Evolutionary conservation across 768 basidiomycete species (phyloP).

Genomic region (Pleurotus platypus): DNA sequence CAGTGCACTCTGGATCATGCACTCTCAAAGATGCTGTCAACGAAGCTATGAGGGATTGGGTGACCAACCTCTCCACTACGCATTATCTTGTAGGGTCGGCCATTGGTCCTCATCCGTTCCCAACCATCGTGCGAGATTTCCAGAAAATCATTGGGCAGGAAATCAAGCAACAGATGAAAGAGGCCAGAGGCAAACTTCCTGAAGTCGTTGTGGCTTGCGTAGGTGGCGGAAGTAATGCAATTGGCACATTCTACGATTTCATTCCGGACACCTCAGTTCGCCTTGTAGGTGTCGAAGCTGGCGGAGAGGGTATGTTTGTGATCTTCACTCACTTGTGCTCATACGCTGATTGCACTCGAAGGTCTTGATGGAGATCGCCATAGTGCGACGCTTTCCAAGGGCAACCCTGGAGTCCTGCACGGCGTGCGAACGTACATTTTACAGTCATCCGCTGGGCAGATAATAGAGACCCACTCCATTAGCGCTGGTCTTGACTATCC

Average conservation of each 20-base stretch:
- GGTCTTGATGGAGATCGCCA: constrained; percentile 83
- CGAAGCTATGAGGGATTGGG: constrained; percentile 98
- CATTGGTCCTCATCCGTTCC: constrained; percentile 98
- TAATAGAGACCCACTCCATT: constrained; percentile 95
- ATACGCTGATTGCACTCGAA: not conserved
- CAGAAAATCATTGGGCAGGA: constrained; percentile 93
- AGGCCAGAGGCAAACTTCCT: constrained; percentile 77
- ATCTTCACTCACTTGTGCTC: not conserved
- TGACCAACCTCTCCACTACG: constrained; percentile 88
- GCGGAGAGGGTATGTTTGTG: constrained; percentile 74
- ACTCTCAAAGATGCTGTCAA: constrained; percentile 99
- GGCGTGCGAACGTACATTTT: constrained; percentile 95
- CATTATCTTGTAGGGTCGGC: constrained; percentile 97
- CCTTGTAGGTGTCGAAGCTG: constrained; percentile 93
- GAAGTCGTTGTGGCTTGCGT: constrained; percentile 96
- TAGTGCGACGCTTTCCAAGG: constrained; percentile 90
- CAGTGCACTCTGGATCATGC: constrained; percentile 89
- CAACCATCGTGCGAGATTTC: constrained; percentile 98
- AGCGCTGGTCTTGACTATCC: constrained; percentile 96
- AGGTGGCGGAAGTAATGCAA: constrained; percentile 96
- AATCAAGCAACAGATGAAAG: constrained; percentile 83
- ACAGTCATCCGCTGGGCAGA: constrained; percentile 86
- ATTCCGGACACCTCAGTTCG: constrained; percentile 84
- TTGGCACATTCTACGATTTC: constrained; percentile 97
- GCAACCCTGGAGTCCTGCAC: constrained; percentile 91